phyloP scores from a whole-genome alignment of 257 asterid genomes.

The Fraxinus americana region DNA sequence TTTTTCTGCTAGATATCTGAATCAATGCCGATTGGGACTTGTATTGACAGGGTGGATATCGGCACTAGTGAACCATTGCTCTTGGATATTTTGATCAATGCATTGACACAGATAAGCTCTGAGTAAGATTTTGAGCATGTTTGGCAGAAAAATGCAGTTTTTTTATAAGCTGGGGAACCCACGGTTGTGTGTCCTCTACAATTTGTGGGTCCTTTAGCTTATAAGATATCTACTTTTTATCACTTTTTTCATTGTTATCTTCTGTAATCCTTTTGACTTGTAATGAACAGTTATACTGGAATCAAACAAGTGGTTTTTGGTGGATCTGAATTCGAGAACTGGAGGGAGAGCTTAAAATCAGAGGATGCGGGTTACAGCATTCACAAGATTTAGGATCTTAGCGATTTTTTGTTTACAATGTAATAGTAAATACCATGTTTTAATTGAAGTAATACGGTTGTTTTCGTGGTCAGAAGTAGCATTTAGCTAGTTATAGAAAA shows the following conservation, averaged over 20 bases:
- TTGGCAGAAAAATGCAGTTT: slow-evolving; percentile 2
- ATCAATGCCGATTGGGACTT: slow-evolving; percentile 10
- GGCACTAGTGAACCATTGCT: slow-evolving; percentile 82
- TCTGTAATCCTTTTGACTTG: slow-evolving; percentile 23
- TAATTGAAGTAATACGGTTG: background rate
- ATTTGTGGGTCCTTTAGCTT: too few relatives aligned
- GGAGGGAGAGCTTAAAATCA: slow-evolving; percentile 78
- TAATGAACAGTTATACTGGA: slow-evolving; percentile 64
- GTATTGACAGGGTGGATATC: slow-evolving; percentile 77
- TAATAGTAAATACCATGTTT: background rate
- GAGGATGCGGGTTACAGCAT: slow-evolving; percentile 74
- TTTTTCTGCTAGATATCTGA: slow-evolving; percentile 21
- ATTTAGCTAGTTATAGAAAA: too few relatives aligned
- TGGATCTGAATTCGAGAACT: slow-evolving; percentile 75
- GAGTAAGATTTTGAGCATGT: slow-evolving; percentile 56
- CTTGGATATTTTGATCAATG: slow-evolving; percentile 82
- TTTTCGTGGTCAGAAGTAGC: too few relatives aligned
- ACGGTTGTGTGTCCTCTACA: too few relatives aligned
- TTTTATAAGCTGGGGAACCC: background rate
- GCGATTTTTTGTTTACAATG: background rate
- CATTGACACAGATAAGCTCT: slow-evolving; percentile 81
- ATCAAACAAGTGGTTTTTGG: slow-evolving; percentile 91
- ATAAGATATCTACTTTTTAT: too few relatives aligned
- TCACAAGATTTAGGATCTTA: slow-evolving; percentile 68
- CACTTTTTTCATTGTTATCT: background rate